Evolutionary conservation across 352 stramenopile species (phyloP), one percentile per base, ranked within the genome.

Genomic region (Pythium catenulatum): DNA sequence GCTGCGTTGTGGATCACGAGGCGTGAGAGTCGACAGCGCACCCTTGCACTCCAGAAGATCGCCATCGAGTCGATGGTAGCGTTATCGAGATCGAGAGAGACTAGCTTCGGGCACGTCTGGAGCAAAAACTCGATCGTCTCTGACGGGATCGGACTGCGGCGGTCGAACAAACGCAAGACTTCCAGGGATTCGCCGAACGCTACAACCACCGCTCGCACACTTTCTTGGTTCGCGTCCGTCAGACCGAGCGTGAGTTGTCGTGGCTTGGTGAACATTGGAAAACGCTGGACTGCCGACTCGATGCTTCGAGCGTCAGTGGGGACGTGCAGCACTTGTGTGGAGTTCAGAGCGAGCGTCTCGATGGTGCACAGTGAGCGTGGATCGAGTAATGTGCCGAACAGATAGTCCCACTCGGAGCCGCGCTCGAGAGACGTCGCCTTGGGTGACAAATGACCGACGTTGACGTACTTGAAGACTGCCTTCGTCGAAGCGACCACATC

Each of bases 71-170:
- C 65, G 11, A 84, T 19, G 8, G 48, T 30, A 19, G 52, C 78
- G 54, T 76, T 77, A 41, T 84, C 78, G 63, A 84, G 37, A 17
- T 84, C 63, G 37, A 84, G 37, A 36, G 21, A 61, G 9, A 32
- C 30, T 19, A 84, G 36, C 13, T 84, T 70, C 6, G 78, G 78
- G 43, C 78, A 84, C 17, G 6, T 43, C 3, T 50, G 6, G 19
- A 84, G 30, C 27, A 84, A 59, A 15, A 30, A 84, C 9, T 30
- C 43, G 19, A 84, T 43, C 1, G 45, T 73, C 9, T 43, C 15
- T 9, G 65, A 73, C 48, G 68, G 50, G 41, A 84, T 84, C n/a
- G 30, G 30, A 8, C 36, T 19, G 2, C 37, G 34, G 14, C 66
- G 68, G 36, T 84, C 78, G 41, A 70, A 61, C 7, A 84, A 19